Conservation (phyloP, 116 monocot species). For the Dioscorea cayenensis region DNA sequence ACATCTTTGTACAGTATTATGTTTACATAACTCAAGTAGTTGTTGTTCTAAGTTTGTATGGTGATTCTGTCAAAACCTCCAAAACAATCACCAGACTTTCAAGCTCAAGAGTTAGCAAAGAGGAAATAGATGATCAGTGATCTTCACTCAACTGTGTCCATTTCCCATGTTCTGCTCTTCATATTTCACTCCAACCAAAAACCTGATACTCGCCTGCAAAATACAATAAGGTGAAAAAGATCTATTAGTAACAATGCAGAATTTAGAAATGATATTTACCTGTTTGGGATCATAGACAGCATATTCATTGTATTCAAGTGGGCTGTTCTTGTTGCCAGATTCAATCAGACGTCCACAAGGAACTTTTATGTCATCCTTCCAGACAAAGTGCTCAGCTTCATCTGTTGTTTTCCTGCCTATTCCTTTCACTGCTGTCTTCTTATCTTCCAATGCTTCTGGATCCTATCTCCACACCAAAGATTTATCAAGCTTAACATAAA, state of each 20-base stretch:
- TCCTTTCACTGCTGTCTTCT: slow-evolving; percentile 55
- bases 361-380: slow-evolving; percentile 63
- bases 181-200: slow-evolving; percentile 37
- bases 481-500: background rate
- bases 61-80: background rate
- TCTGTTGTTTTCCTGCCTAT: slow-evolving; percentile 58
- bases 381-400: slow-evolving; percentile 53
- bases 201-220: slow-evolving; percentile 45
- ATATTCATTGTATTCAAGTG: slow-evolving; percentile 65
- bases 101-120: background rate
- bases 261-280: slow-evolving; percentile 10
- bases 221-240: too few relatives aligned
- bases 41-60: background rate
- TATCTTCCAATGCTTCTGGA: slow-evolving; percentile 36
- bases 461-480: slow-evolving; percentile 26
- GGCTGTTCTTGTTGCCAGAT: slow-evolving; percentile 43
- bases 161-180: slow-evolving; percentile 39
- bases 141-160: slow-evolving; percentile 13
- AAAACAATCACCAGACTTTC: background rate
- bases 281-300: slow-evolving; percentile 66
- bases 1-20: background rate
- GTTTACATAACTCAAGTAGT: background rate
- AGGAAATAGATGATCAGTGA: background rate
- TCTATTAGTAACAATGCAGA: background rate
- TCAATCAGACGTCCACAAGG: slow-evolving; percentile 50